phyloP scores from a whole-genome alignment of 495 filamentous ascomycete species.

The Penicillium angulare region DNA sequence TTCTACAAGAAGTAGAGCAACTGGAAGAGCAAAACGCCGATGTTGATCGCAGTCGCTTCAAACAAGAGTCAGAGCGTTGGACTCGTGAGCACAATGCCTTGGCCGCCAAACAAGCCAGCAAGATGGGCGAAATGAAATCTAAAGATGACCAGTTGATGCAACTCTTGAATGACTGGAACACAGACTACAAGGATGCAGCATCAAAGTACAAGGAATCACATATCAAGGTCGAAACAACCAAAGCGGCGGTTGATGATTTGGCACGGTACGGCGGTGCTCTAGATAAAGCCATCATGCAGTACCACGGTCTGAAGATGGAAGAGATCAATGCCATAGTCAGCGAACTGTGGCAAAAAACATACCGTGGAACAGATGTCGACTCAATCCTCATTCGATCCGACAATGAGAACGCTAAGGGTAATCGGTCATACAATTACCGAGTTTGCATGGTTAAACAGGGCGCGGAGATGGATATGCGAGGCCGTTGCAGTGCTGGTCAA shows the following conservation, averaged over 20 bases:
- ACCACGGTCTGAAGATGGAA: constrained; percentile 94
- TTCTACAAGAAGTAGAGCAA: constrained; percentile 68
- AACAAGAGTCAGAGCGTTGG: constrained; percentile 63
- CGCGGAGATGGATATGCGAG: constrained; percentile 99
- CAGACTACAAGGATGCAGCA: constrained; percentile 83
- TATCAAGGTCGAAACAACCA: constrained; percentile 89
- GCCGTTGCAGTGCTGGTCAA: constrained; percentile 93
- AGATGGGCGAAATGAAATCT: constrained; percentile 70
- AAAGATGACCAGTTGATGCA: constrained; percentile 77
- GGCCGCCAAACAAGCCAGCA: constrained; percentile 56
- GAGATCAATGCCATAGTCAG: constrained; percentile 94
- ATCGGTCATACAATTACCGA: constrained; percentile 92
- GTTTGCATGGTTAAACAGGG: constrained; percentile 98
- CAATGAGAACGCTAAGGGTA: constrained; percentile 70
- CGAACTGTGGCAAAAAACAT: constrained; percentile 94
- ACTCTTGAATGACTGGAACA: constrained; percentile 72
- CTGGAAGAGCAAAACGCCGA: constrained; percentile 79
- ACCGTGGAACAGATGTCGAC: constrained; percentile 97
- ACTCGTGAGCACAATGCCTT: constrained; percentile 60
- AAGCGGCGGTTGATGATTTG: constrained; percentile 88
- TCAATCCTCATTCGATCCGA: constrained; percentile 93
- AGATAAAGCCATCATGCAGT: constrained; percentile 95
- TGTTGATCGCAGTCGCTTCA: constrained; percentile 73
- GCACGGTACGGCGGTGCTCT: constrained; percentile 75
- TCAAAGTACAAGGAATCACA: constrained; percentile 80